Evolutionary conservation across 78 protist genomes (phyloP), one percentile per base, ranked within the genome.

Genomic region (Dictyostelium intermedium): DNA sequence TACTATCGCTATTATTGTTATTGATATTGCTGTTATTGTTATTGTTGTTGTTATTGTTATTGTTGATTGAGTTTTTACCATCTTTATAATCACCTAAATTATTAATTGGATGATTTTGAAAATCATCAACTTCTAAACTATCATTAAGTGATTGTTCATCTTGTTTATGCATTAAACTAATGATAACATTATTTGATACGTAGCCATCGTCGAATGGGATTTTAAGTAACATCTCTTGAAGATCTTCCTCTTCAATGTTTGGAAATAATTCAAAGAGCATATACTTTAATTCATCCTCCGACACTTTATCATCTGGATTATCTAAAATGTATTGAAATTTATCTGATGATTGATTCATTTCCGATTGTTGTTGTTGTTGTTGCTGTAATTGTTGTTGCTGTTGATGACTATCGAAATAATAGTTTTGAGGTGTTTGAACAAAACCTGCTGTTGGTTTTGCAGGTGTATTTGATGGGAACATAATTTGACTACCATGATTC

Each of bases 101-200:
- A 34, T 72, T 72, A 34, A 72, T 72, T 34, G 79, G 79, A 34
- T 72, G 79, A 72, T 72, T 34, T 72, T 72, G 39, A 72, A 72
- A 72, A 4, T 16, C 39, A 34, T 34, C 79, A 34, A 30, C 27
- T 34, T 72, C 79, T 18, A 72, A 30, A 32, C 25, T 16, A 72
- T 72, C 79, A 34, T 66, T 25, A 25, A 66, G 25, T 66, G 34
- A 66, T 66, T 66, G 34, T 18, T 72, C 4, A 72, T 32, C 47
- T 34, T 72, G 45, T 72, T 72, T 72, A 27, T 72, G 27, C 79
- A 72, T 72, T 34, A 72, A 72, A 32, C 11, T 5, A 34, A 72
- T 72, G 10, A 72, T 34, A 30, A 34, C 79, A 72, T 23, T 72
- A 72, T 72, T 72, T 72, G 79, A 27, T 72, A 72, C 79, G 25